A percentile compares a stretch with the other conserved stretches of the same genome.
These are phyloP conservation scores for Euptelea pleiosperma DNA, from an alignment of 164 flowering plant species.

Conservation along the genomic window DNA sequence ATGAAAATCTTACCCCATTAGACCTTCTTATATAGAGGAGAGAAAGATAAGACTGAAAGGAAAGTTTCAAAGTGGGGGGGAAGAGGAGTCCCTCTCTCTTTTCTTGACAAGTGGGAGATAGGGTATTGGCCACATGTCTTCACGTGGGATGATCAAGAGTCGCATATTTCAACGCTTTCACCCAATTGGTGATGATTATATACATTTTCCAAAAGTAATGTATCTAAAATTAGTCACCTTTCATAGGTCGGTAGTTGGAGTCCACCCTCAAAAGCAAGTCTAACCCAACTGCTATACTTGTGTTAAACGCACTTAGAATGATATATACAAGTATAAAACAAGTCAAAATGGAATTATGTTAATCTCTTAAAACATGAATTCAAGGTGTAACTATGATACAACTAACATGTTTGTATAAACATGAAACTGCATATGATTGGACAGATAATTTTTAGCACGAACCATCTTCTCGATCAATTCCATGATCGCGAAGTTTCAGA, in stretches of 20 bases:
- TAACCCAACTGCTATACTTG: too few relatives aligned
- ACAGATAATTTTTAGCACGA: too few relatives aligned
- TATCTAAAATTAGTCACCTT: constrained; percentile 7
- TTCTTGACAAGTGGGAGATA: constrained; percentile 33
- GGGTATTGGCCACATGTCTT: constrained; percentile 23
- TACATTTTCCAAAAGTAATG: too few relatives aligned
- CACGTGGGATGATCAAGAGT: constrained; percentile 1
- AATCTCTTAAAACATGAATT: too few relatives aligned
- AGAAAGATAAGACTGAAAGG: not conserved
- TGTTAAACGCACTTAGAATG: too few relatives aligned
- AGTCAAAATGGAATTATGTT: too few relatives aligned
- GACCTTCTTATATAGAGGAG: constrained; percentile 8
- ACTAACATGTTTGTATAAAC: too few relatives aligned
- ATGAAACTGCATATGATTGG: too few relatives aligned
- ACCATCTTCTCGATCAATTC: too few relatives aligned
- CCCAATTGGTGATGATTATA: constrained; percentile 1
- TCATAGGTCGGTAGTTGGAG: constrained; percentile 12
- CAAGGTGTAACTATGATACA: too few relatives aligned
- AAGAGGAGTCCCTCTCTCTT: constrained; percentile 1
- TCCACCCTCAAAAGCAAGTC: not conserved
- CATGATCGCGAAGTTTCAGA: too few relatives aligned
- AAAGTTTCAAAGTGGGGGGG: constrained; percentile 7
- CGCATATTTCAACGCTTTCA: not conserved
- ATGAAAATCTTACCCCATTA: not conserved
- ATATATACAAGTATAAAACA: too few relatives aligned